Conservation (phyloP, 352 stramenopile genomes). For the Globisporangium abappressorium region DNA sequence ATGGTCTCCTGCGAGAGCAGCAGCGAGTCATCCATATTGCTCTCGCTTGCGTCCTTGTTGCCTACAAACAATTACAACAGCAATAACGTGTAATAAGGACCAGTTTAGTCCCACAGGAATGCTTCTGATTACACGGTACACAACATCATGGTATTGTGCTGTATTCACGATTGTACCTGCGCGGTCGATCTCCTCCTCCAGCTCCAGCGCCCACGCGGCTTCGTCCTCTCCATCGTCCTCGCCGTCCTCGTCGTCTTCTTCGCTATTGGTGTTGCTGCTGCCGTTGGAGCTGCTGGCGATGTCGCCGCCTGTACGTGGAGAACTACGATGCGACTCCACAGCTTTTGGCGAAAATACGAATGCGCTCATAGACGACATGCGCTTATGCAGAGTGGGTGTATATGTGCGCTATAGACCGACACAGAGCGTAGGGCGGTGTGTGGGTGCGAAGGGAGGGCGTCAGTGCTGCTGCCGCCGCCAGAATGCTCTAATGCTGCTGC, state of each 20-base stretch:
- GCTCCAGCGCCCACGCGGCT: conserved; percentile 57
- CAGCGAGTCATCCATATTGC: conserved; percentile 7
- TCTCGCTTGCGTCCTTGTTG: background rate
- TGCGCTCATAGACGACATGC: background rate
- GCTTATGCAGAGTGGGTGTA: background rate
- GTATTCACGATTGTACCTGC: conserved; percentile 18
- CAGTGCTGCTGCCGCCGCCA: too few species aligned
- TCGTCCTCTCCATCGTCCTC: conserved; percentile 42
- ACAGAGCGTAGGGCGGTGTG: background rate
- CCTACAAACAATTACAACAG: background rate
- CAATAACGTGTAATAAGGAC: background rate
- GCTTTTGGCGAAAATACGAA: conserved; percentile 1
- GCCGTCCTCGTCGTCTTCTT: conserved; percentile 10
- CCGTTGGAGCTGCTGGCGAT: background rate
- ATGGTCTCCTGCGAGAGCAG: conserved; percentile 19
- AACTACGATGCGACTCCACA: background rate
- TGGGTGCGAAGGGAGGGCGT: background rate
- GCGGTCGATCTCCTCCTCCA: conserved; percentile 57
- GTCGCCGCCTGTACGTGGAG: background rate
- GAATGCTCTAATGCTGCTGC: background rate
- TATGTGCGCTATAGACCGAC: background rate
- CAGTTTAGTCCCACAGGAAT: background rate
- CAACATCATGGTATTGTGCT: too few species aligned
- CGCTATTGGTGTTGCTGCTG: conserved; percentile 15
- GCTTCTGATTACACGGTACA: background rate